Percentiles rank a stretch among this genome's conserved stretches.
phyloP scores from a whole-genome alignment of 2,329 filamentous ascomycete genomes.

The Apiospora kogelbergensis region DNA sequence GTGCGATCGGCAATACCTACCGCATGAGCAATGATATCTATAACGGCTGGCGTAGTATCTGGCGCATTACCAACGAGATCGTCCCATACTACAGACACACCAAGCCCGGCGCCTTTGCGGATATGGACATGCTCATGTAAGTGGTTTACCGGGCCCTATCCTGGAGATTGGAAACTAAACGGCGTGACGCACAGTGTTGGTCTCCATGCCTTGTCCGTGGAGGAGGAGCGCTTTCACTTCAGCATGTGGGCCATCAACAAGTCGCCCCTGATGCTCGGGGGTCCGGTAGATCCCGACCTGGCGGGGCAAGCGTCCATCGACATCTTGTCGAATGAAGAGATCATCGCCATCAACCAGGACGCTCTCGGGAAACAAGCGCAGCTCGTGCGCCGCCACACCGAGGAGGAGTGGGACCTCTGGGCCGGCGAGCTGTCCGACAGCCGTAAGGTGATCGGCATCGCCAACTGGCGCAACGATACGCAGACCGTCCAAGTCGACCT shows the following conservation, averaged over 20 bases:
- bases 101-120: slow-evolving; percentile 46
- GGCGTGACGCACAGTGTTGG: slow-evolving; percentile 37
- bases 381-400: slow-evolving; percentile 47
- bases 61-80: slow-evolving; percentile 51
- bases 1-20: slow-evolving; percentile 46
- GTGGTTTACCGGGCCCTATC: slow-evolving; percentile 12
- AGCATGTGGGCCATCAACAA: slow-evolving; percentile 53
- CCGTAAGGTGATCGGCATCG: slow-evolving; percentile 43
- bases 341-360: slow-evolving; percentile 60
- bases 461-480: slow-evolving; percentile 49
- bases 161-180: not conserved
- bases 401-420: slow-evolving; percentile 52
- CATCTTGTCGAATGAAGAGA: slow-evolving; percentile 49
- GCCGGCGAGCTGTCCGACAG: slow-evolving; percentile 44
- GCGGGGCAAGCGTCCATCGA: slow-evolving; percentile 40
- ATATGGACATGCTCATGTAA: slow-evolving; percentile 53
- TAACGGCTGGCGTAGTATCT: slow-evolving; percentile 50
- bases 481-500: slow-evolving; percentile 43
- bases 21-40: slow-evolving; percentile 56
- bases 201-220: slow-evolving; percentile 40
- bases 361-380: slow-evolving; percentile 48
- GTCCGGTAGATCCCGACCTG: slow-evolving; percentile 37
- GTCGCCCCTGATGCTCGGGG: slow-evolving; percentile 49
- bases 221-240: slow-evolving; percentile 54
- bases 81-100: slow-evolving; percentile 46